Evolutionary conservation across 2,329 filamentous ascomycete species (phyloP).

Genomic region (Pseudogymnoascus sp.): DNA sequence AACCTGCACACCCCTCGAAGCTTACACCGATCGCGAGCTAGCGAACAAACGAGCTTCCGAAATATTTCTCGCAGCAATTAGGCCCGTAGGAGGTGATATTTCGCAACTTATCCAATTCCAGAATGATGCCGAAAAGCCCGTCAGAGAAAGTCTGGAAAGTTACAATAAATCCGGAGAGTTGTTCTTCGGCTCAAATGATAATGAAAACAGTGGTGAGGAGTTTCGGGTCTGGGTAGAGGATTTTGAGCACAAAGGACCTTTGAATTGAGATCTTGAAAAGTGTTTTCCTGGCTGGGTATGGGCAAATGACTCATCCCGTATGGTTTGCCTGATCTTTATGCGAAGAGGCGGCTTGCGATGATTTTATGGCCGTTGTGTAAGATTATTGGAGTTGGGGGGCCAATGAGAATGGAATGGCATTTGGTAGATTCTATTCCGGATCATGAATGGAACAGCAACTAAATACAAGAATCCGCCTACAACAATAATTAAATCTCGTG

Average conservation of each 20-base stretch:
- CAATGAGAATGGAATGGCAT: background rate
- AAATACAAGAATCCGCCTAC: background rate
- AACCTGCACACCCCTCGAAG: background rate
- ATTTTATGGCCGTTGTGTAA: background rate
- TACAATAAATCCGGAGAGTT: background rate
- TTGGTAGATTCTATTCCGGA: background rate
- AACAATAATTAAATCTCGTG: background rate
- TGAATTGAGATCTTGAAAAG: background rate
- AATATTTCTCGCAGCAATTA: background rate
- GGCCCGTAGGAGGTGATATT: background rate
- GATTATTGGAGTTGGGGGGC: background rate
- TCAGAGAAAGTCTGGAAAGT: background rate
- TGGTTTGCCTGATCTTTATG: background rate
- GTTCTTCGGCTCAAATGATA: background rate
- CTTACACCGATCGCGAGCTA: background rate
- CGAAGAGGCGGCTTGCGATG: background rate
- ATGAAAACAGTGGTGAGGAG: background rate
- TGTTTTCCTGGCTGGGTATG: background rate
- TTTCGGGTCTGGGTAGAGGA: background rate
- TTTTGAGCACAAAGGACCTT: background rate
- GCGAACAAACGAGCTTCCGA: background rate
- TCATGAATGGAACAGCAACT: background rate
- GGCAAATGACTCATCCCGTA: background rate
- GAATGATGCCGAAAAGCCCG: background rate
- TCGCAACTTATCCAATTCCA: background rate